These are phyloP conservation scores for Serendipita vermifera DNA, from an alignment of 768 basidiomycete genomes.

Conservation along the genomic window DNA sequence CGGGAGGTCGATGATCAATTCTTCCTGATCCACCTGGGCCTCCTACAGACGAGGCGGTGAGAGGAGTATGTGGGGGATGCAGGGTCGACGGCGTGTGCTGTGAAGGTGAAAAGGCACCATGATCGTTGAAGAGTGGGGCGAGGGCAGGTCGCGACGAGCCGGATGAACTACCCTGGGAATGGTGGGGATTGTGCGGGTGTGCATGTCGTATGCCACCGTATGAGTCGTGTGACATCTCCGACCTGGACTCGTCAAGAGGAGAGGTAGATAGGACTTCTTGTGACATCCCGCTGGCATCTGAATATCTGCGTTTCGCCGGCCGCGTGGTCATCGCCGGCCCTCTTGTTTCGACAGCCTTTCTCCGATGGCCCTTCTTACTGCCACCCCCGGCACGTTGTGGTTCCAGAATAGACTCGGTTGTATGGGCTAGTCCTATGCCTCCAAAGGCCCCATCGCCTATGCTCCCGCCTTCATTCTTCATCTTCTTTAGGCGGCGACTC, in stretches of 20 bases:
- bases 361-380: conserved; percentile 1
- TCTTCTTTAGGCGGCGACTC: conserved; percentile 6
- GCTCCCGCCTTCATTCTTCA: not conserved
- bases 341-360: not conserved
- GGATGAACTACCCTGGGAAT: not conserved
- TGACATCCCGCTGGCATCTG: no score
- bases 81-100: not conserved
- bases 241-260: no score
- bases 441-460: not conserved
- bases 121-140: not conserved
- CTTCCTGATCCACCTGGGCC: no score
- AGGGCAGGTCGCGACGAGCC: not conserved
- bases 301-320: conserved; percentile 2
- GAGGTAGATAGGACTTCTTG: no score
- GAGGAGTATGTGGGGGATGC: not conserved
- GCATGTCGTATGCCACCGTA: no score
- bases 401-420: not conserved
- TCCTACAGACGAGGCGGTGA: no score
- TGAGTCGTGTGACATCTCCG: no score
- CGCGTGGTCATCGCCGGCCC: not conserved
- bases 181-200: conserved; percentile 4
- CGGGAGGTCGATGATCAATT: no score
- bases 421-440: not conserved
- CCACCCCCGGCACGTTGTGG: conserved; percentile 1
- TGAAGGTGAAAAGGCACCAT: not conserved